These are phyloP conservation scores for Phytophthora uliginosa DNA, from an alignment of 352 stramenopile species.

Conservation along the genomic window DNA sequence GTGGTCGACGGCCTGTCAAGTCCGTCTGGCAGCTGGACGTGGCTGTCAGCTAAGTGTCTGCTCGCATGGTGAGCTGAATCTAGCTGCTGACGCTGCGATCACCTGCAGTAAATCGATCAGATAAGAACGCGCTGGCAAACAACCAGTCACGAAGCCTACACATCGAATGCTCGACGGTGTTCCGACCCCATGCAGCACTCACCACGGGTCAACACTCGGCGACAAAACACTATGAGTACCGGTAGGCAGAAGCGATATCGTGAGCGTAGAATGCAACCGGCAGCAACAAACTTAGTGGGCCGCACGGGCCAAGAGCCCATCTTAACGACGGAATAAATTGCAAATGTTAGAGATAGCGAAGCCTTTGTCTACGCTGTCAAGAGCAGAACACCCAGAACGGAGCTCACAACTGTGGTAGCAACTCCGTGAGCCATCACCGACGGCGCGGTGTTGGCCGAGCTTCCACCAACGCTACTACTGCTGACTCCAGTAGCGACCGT, in stretches of 20 bases:
- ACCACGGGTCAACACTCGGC: background rate
- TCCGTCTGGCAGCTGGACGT: constrained; percentile 5
- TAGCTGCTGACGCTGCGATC: background rate
- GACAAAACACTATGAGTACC: background rate
- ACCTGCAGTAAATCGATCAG: background rate
- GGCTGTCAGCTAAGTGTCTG: background rate
- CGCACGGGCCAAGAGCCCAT: background rate
- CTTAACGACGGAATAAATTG: constrained; percentile 22
- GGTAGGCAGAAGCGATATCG: background rate
- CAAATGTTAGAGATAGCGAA: constrained; percentile 18
- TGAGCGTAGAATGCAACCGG: too few species aligned
- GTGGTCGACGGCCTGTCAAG: constrained; percentile 20
- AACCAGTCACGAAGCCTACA: background rate
- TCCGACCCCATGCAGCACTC: background rate
- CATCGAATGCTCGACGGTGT: background rate
- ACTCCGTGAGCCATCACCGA: constrained; percentile 2
- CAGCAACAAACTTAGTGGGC: background rate
- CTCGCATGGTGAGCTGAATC: constrained; percentile 4
- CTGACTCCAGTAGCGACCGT: constrained; percentile 37
- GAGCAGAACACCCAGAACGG: constrained; percentile 22
- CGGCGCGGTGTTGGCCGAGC: constrained; percentile 19
- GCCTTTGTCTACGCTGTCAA: constrained; percentile 6
- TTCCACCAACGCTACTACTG: constrained; percentile 9
- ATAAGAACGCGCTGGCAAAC: constrained; percentile 1
- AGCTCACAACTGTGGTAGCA: background rate